phyloP scores from a whole-genome alignment of 2,329 filamentous ascomycete species.

The Alternaria rosae region DNA sequence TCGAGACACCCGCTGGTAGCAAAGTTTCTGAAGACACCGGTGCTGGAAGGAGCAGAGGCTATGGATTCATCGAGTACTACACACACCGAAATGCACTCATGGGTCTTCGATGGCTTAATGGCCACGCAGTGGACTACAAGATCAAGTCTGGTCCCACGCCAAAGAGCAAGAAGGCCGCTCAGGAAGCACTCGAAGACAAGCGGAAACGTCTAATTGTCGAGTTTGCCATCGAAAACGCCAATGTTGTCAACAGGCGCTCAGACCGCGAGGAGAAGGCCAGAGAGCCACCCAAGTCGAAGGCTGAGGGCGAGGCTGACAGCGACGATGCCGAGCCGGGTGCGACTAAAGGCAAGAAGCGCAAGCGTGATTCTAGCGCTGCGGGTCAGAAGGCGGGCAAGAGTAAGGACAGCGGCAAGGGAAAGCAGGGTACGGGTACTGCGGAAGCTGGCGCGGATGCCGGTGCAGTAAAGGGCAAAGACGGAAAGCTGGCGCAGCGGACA shows the following conservation, averaged over 20 bases:
- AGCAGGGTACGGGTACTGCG: constrained; percentile 30
- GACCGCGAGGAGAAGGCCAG: constrained; percentile 67
- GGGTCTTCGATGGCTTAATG: constrained; percentile 93
- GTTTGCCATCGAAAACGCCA: constrained; percentile 97
- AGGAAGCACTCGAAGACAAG: constrained; percentile 68
- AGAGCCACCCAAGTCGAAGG: constrained; percentile 49
- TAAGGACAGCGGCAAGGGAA: constrained; percentile 20
- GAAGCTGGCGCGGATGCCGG: constrained; percentile 16
- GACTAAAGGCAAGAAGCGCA: constrained; percentile 48
- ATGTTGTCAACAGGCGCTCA: constrained; percentile 83
- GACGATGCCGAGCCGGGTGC: constrained; percentile 16
- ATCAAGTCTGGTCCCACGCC: constrained; percentile 55
- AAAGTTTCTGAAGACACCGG: constrained; percentile 81
- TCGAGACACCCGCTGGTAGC: constrained; percentile 83
- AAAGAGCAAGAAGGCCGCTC: constrained; percentile 49
- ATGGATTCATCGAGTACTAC: constrained; percentile 96
- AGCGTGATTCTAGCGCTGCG: constrained; percentile 40
- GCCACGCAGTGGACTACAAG: constrained; percentile 66
- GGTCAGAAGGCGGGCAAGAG: constrained; percentile 16
- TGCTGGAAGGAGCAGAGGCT: constrained; percentile 85
- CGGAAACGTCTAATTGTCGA: constrained; percentile 92
- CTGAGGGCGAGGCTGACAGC: constrained; percentile 21
- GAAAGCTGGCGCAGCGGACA: constrained; percentile 67
- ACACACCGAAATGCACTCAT: constrained; percentile 94
- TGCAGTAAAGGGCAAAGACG: constrained; percentile 46